Base-by-base conservation (phyloP, 2,329 filamentous ascomycete genomes). In the Colletotrichum echinochloae region DNA sequence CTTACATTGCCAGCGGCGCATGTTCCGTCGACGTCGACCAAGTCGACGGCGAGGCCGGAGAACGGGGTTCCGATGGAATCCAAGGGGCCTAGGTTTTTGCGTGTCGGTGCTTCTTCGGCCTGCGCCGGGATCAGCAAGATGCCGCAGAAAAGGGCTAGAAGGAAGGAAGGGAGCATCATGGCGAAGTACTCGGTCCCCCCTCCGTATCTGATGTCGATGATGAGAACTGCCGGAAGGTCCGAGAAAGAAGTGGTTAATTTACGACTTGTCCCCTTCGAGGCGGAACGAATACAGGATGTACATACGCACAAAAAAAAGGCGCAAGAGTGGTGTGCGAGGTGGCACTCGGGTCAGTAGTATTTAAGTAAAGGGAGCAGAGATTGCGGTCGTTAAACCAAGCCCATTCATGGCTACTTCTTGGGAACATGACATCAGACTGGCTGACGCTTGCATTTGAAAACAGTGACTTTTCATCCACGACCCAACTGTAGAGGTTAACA, bases 21-120 rank as follows among this genome's bases (percentile, higher is more conserved):
- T 20, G 14, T 11, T 39, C 33, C 20, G 33, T 7, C n/a, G n/a
- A 28, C 54, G 33, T 33, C 54, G 11, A 35, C 54, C 14, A 39
- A 56, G 54, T 39, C 26, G 54, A 56, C 18, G 33, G 35, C 33
- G n/a, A 56, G 54, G n/a, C 54, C 54, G 54, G 8, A 26, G 14
- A 26, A 1, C 11, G 33, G 28, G 35, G 6, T 37, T 18, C 35
- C 5, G 12, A 12, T 12, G 7, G 33, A 39, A 6, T 23, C 33
- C 54, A 56, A 35, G 54, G 54, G 39, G 11, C 54, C 54, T 12
- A 26, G 12, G n/a, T 11, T 56, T 14, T 26, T 39, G 14, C 39
- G n/a, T 3, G 33, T 56, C 5, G 54, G 33, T 26, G 12, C 8
- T 9, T 56, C 33, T 14, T 26, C 54, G 33, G 35, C 54, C 23